phyloP scores from a whole-genome alignment of 345 rosid species.

The Euphorbia peplus region DNA sequence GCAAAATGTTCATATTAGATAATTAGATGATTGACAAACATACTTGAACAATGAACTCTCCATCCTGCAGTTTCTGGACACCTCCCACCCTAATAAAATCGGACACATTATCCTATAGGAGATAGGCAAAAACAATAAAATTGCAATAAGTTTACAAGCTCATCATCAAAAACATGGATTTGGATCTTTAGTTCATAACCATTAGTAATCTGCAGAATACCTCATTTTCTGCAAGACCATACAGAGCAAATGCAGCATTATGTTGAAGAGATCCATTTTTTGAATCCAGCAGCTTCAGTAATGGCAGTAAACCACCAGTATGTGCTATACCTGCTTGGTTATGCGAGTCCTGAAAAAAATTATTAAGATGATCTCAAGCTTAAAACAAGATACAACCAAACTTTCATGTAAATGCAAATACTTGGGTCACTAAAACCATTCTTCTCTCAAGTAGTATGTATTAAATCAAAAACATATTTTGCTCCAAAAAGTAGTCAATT shows the following conservation, averaged over 20 bases:
- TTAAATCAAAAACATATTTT: not conserved
- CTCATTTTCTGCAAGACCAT: slow-evolving; percentile 99
- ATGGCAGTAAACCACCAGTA: slow-evolving; percentile 84
- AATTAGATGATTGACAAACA: slow-evolving; percentile 20
- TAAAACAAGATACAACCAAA: not conserved
- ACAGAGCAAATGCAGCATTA: slow-evolving; percentile 98
- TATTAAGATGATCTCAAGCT: not conserved
- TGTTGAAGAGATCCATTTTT: slow-evolving; percentile 97
- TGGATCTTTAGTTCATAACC: slow-evolving; percentile 17
- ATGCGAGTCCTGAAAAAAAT: slow-evolving; percentile 67
- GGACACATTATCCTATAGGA: slow-evolving; percentile 79
- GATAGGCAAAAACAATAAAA: slow-evolving; percentile 20
- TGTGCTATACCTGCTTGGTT: slow-evolving; percentile 98
- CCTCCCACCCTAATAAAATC: slow-evolving; percentile 98
- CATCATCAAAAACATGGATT: slow-evolving; percentile 20
- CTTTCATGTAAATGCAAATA: not conserved
- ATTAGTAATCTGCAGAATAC: slow-evolving; percentile 34
- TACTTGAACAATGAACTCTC: slow-evolving; percentile 95
- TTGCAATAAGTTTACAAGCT: slow-evolving; percentile 10
- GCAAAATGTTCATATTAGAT: no score
- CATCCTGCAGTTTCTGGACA: slow-evolving; percentile 91
- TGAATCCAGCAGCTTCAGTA: slow-evolving; percentile 92
- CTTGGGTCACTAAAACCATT: not conserved
- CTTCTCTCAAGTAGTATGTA: not conserved
- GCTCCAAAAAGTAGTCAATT: not conserved